Evolutionary conservation across 352 stramenopile genomes (phyloP).

Genomic region (Chrysophaeum taylorii): DNA sequence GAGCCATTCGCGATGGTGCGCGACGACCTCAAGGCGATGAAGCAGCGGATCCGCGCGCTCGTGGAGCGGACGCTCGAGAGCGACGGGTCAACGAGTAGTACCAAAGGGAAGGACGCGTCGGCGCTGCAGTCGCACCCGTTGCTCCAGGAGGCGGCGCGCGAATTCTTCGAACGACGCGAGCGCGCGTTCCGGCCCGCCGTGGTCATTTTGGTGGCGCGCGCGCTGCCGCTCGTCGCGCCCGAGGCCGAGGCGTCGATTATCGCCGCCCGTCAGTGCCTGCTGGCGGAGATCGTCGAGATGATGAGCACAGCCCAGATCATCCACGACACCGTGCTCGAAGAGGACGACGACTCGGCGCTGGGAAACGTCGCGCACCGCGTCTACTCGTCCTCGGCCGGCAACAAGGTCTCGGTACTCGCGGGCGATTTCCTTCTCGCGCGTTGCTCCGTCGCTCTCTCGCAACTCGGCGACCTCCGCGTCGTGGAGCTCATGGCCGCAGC

Average conservation of each 20-base stretch:
- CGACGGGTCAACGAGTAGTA: neutral
- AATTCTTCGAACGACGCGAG: conserved; percentile 14
- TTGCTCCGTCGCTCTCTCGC: neutral
- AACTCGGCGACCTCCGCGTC: conserved; percentile 6
- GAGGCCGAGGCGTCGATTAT: neutral
- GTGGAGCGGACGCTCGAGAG: conserved; percentile 1
- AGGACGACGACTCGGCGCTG: neutral
- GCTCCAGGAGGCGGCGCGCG: conserved; percentile 4
- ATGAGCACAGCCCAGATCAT: conserved; percentile 11
- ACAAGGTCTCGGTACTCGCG: conserved; percentile 12
- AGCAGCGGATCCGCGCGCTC: conserved; percentile 8
- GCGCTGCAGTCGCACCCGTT: neutral
- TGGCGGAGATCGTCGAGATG: conserved; percentile 16
- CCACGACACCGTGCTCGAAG: conserved; percentile 9
- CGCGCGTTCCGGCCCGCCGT: conserved; percentile 6
- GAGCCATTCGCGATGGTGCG: conserved; percentile 18
- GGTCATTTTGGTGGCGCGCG: neutral
- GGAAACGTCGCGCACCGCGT: conserved; percentile 6
- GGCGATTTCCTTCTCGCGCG: conserved; percentile 9
- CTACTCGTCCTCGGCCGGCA: neutral
- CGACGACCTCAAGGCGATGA: conserved; percentile 10
- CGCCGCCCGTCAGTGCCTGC: neutral
- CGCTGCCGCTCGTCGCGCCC: neutral
- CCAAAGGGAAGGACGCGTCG: neutral
- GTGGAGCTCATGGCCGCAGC: conserved; percentile 13